Evolutionary conservation across 2,329 filamentous ascomycete genomes (phyloP).

Genomic region (Phaeomoniella chlamydospora): DNA sequence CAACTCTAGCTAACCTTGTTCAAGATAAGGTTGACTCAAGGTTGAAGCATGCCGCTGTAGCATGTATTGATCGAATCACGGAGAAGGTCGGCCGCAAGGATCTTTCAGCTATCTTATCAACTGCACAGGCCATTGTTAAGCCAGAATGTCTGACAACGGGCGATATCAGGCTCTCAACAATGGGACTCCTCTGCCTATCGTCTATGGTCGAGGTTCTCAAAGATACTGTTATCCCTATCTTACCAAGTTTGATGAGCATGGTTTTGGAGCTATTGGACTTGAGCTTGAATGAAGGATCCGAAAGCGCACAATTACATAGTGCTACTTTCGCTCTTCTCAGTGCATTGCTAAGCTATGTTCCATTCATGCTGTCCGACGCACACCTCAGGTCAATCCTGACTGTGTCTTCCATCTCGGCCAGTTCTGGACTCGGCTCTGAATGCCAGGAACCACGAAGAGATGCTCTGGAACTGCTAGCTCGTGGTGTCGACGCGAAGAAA

Average conservation of each 20-base stretch:
- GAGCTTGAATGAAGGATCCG: constrained; percentile 39
- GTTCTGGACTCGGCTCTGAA: constrained; percentile 43
- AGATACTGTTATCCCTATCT: constrained; percentile 69
- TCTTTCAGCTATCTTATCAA: constrained; percentile 56
- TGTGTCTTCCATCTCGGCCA: constrained; percentile 59
- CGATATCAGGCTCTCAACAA: constrained; percentile 59
- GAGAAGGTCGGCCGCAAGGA: constrained; percentile 95
- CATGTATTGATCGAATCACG: constrained; percentile 81
- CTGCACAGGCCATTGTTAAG: constrained; percentile 64
- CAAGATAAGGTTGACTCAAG: constrained; percentile 40
- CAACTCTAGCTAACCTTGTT: background rate
- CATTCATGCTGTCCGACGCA: constrained; percentile 71
- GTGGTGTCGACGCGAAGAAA: constrained; percentile 62
- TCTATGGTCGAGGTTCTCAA: constrained; percentile 80
- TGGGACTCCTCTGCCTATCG: constrained; percentile 78
- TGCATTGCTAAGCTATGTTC: constrained; percentile 66
- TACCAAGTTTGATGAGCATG: constrained; percentile 61
- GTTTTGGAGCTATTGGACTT: constrained; percentile 56
- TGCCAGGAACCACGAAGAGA: constrained; percentile 51
- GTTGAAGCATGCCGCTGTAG: constrained; percentile 73
- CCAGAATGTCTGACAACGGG: constrained; percentile 56
- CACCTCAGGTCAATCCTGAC: constrained; percentile 59
- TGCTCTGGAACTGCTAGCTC: constrained; percentile 61
- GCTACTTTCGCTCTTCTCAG: constrained; percentile 69
- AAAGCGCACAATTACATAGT: constrained; percentile 57